Evolutionary conservation across 352 stramenopile species (phyloP).

Genomic region (Globisporangium ultimum): DNA sequence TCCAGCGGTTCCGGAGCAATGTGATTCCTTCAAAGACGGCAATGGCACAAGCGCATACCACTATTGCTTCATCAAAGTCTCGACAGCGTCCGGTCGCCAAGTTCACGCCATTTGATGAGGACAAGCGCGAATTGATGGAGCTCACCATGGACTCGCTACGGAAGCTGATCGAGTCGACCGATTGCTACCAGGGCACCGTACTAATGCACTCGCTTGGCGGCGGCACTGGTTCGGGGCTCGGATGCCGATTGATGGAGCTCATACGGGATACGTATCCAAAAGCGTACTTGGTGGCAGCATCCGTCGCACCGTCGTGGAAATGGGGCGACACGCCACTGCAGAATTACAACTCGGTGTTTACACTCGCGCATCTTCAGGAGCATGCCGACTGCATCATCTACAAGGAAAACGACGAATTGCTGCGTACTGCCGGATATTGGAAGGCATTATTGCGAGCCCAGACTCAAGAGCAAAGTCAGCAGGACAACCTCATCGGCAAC

Average conservation of each 20-base stretch:
- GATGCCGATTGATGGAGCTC: slow-evolving; percentile 78
- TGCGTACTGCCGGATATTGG: slow-evolving; percentile 56
- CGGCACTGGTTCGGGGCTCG: slow-evolving; percentile 77
- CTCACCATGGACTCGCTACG: slow-evolving; percentile 72
- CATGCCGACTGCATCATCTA: slow-evolving; percentile 78
- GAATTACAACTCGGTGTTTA: slow-evolving; percentile 85
- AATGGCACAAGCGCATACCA: neutral
- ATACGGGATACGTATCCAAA: slow-evolving; percentile 78
- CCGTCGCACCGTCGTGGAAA: slow-evolving; percentile 59
- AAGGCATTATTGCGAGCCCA: slow-evolving; percentile 19
- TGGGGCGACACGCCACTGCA: slow-evolving; percentile 76
- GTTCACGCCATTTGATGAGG: slow-evolving; percentile 14
- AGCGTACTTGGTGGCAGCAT: slow-evolving; percentile 58
- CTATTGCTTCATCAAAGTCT: neutral
- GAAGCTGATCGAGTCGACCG: slow-evolving; percentile 62
- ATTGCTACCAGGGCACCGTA: slow-evolving; percentile 69
- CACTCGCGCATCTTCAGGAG: slow-evolving; percentile 61
- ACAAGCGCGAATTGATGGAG: slow-evolving; percentile 52
- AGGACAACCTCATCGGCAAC: slow-evolving; percentile 2
- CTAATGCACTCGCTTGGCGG: slow-evolving; percentile 81
- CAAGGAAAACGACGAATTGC: slow-evolving; percentile 85
- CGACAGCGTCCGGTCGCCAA: slow-evolving; percentile 5
- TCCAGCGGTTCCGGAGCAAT: slow-evolving; percentile 36
- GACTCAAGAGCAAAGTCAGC: neutral
- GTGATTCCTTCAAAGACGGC: slow-evolving; percentile 21